Evolutionary conservation across 257 asterid genomes (phyloP).

Genomic region (Leptodermis oblonga): DNA sequence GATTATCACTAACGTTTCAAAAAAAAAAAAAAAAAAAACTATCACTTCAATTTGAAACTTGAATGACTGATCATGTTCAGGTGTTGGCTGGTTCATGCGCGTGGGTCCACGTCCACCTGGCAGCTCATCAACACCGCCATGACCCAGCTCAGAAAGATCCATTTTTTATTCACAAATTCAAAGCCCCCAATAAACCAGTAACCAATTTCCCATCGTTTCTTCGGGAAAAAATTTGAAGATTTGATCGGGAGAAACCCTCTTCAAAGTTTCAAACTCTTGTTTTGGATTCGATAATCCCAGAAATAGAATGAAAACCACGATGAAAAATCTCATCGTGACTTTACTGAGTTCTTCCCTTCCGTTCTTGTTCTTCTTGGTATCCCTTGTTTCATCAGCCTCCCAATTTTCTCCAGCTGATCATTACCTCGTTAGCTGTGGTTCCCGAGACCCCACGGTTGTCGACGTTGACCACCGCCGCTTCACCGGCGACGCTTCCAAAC

Average conservation of each 20-base stretch:
- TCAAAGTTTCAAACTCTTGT: no score
- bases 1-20: no score
- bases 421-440: slow-evolving; percentile 72
- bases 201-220: not conserved
- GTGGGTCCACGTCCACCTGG: slow-evolving; percentile 3
- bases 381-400: slow-evolving; percentile 28
- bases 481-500: slow-evolving; percentile 39
- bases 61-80: no score
- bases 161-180: no score
- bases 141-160: not conserved
- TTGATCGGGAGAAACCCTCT: not conserved
- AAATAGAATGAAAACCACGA: not conserved
- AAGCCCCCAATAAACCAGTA: no score
- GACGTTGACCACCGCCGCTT: slow-evolving; percentile 65
- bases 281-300: not conserved
- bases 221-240: not conserved
- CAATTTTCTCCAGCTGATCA: slow-evolving; percentile 59
- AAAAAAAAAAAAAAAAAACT: no score
- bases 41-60: no score
- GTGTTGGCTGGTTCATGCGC: not conserved
- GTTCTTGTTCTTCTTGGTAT: slow-evolving; percentile 23
- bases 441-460: slow-evolving; percentile 29
- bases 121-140: not conserved
- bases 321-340: slow-evolving; percentile 19
- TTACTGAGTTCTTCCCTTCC: not conserved